Evolutionary conservation across 2,329 filamentous ascomycete species (phyloP), one percentile per base, ranked within the genome.

Genomic region (Fusarium secorum): DNA sequence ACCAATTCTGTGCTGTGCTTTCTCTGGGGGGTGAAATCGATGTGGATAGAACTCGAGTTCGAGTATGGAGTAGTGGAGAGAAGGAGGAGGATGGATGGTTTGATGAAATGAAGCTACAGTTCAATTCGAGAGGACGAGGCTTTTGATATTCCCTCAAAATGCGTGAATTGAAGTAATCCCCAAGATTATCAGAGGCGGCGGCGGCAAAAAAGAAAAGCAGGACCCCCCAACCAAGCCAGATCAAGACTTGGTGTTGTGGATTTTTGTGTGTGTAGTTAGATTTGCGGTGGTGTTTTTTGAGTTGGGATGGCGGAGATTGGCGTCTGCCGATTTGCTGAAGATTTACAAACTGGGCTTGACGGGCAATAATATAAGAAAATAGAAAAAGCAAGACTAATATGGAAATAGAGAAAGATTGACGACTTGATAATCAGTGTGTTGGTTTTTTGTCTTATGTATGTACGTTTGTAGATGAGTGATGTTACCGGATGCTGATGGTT

Each of bases 401-500:
- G 14, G 22, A 46, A 54, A n/a, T 39, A 39, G 32, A 39, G 28
- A 54, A 15, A 46, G 39, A 62, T 60, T 54, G 49, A 46, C 28
- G 60, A 61, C 20, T 64, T 24, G 32, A 41, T 41, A 53, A 5
- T 51, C 32, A 48, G 48, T 60, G 54, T 48, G 30, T 33, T 22
- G 44, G 54, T 42, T 45, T 58, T 38, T 38, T 49, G 45, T 49
- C 45, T 46, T 67, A 26, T 60, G 49, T 59, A 65, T 52, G 57
- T 62, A 67, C 66, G 62, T 56, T 67, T 45, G 45, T 66, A 55
- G 49, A 70, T 53, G 56, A 58, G 62, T 66, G 45, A 61, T 57
- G 56, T 68, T 64, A 64, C 48, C 62, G n/a, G n/a, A 24, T 71
- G 68, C 54, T 71, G 68, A 68, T 71, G 68, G 51, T 65, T 71